Base-by-base conservation (phyloP, 1,284 basidiomycete genomes). In the Testicularia cyperi region DNA sequence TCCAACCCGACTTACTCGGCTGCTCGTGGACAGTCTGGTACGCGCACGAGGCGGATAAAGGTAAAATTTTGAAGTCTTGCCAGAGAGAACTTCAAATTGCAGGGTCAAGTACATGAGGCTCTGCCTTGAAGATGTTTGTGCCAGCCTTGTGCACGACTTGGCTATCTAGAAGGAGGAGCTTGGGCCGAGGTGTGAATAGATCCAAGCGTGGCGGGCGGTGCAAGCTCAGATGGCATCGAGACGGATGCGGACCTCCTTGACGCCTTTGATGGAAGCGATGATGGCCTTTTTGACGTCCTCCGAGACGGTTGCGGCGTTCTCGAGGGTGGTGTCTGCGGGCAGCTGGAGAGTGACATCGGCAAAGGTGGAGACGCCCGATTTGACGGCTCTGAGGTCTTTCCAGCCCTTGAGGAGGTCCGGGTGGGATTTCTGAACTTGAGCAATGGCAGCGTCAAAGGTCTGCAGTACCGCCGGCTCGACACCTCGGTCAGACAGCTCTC, bases 401-500 rank as follows among this genome's bases (percentile, higher is more conserved):
- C 65, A 70, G 2, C 57, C 63, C n/a, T 52, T 24, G 27, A 68
- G 27, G n/a, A 57, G 30, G n/a, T 41, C 26, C 5, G 45, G 38
- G 15, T 33, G 31, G 1, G 18, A 4, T 7, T 47, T 38, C 38
- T 58, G 44, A 6, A 68, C 54, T 5, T 36, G 34, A 2, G 30
- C 29, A 77, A 38, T 88, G 78, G 6, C 84, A 78, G 34, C 69
- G 78, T 82, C 75, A 13, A 90, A 81, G 4, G 80, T 79, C 22
- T 78, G 75, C 36, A 81, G 81, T 26, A 84, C 86, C 43, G 79
- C 77, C 1, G 79, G 75, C 1, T 88, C 84, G 14, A 92, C 85
- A 13, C 90, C 85, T 6, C 86, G 87, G 72, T 96, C 92, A 2
- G 88, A 88, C 33, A 96, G 79, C 73, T 96, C 91, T 21, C 83